phyloP scores from a whole-genome alignment of 2,329 filamentous ascomycete genomes.

The Helotiales sp. region DNA sequence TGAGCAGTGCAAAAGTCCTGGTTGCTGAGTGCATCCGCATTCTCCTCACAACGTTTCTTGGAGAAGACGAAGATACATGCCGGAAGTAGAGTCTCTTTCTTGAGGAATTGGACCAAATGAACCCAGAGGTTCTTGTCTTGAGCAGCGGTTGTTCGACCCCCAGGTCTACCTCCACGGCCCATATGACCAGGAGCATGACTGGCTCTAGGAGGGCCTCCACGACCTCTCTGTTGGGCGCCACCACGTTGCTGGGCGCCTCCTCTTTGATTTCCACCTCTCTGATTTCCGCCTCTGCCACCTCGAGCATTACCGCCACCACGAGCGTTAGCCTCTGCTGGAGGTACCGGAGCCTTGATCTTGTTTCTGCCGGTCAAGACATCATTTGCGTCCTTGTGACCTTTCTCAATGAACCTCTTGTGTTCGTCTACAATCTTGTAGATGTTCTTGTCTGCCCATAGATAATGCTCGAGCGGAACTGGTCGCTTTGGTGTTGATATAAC shows the following conservation, averaged over 20 bases:
- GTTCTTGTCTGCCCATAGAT: constrained; percentile 89
- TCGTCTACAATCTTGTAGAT: constrained; percentile 94
- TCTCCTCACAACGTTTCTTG: constrained; percentile 96
- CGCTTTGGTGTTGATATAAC: constrained; percentile 97
- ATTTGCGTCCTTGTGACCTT: constrained; percentile 94
- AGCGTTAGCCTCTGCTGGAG: constrained; percentile 37
- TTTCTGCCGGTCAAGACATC: constrained; percentile 78
- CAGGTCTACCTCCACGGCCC: constrained; percentile 80
- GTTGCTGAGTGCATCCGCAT: constrained; percentile 91
- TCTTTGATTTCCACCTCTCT: constrained; percentile 49
- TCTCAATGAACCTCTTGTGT: constrained; percentile 87
- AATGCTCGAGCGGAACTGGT: constrained; percentile 93
- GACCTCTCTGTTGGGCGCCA: constrained; percentile 50
- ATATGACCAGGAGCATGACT: constrained; percentile 75
- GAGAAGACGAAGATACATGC: constrained; percentile 99
- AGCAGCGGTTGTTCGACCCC: constrained; percentile 82
- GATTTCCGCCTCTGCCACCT: constrained; percentile 54
- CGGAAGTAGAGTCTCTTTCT: constrained; percentile 82
- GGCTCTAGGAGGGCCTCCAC: constrained; percentile 50
- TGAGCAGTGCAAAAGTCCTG: constrained; percentile 91
- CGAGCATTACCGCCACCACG: constrained; percentile 52
- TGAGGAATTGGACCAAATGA: constrained; percentile 87
- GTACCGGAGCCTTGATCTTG: constrained; percentile 59
- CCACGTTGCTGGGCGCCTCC: constrained; percentile 55
- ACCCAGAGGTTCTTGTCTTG: constrained; percentile 98